Conservation (phyloP, 164 flowering plant species). For the Cinnamomum micranthum region DNA sequence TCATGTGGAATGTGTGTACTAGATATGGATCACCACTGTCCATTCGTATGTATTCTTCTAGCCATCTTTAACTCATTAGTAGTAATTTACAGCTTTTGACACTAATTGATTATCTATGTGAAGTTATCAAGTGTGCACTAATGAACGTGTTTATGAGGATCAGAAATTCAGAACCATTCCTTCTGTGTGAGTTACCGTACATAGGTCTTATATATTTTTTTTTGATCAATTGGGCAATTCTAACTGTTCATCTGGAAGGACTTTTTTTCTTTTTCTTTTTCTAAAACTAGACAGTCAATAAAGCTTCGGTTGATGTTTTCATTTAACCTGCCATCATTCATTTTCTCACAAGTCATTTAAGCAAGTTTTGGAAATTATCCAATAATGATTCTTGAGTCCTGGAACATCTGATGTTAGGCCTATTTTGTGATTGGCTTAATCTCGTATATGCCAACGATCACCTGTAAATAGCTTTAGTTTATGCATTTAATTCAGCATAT, state of each 20-base stretch:
- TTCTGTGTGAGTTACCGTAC: no score
- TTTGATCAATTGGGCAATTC: neutral
- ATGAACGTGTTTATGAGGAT: no score
- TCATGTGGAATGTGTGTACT: constrained; percentile 78
- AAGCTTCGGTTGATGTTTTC: neutral
- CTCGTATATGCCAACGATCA: no score
- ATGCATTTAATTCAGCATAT: no score
- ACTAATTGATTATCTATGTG: neutral
- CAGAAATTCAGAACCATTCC: no score
- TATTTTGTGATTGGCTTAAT: neutral
- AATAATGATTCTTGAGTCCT: neutral
- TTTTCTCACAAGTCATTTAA: neutral
- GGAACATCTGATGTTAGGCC: neutral
- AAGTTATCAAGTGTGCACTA: no score
- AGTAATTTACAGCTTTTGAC: neutral
- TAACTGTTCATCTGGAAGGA: neutral
- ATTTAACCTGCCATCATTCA: neutral
- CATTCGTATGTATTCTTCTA: constrained; percentile 65
- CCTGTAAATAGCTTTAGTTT: no score
- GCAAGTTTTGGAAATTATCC: neutral
- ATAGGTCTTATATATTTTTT: neutral
- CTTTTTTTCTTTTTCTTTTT: neutral
- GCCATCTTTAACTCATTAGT: neutral
- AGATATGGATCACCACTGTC: constrained; percentile 99
- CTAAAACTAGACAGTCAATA: neutral